Evolutionary conservation across 2,329 filamentous ascomycete genomes (phyloP).

Genomic region (Pseudogymnoascus sp.): DNA sequence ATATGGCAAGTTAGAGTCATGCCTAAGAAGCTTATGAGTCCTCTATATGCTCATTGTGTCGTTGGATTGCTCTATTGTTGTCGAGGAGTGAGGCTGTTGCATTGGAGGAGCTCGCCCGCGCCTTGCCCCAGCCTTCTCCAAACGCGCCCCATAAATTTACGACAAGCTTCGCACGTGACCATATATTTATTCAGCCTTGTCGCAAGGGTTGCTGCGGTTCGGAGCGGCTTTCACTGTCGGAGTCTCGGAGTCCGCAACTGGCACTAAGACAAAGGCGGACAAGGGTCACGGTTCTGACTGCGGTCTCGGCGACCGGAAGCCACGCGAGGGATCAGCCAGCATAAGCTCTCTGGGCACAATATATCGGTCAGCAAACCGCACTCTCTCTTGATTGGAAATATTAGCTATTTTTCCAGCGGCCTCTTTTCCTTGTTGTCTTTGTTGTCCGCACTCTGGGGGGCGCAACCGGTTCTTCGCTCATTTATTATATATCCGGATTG

Average conservation of each 20-base stretch:
- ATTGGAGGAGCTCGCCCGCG: not conserved
- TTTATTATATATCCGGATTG: not conserved
- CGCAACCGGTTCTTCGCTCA: not conserved
- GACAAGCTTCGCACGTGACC: not conserved
- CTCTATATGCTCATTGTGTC: not conserved
- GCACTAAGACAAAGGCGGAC: not conserved
- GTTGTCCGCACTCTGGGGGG: not conserved
- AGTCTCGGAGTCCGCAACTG: not conserved
- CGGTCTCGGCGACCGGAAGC: slow-evolving; percentile 1
- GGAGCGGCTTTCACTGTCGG: not conserved
- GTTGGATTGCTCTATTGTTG: not conserved
- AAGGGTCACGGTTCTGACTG: slow-evolving; percentile 8
- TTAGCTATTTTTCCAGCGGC: not conserved
- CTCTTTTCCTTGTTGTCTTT: slow-evolving; percentile 9
- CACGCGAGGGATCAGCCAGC: not conserved
- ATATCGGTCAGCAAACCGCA: slow-evolving; percentile 5
- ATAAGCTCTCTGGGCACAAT: slow-evolving; percentile 2
- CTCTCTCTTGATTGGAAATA: not conserved
- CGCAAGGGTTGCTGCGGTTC: not conserved
- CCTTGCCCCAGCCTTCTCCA: slow-evolving; percentile 6
- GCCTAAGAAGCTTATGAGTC: not conserved
- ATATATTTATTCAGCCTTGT: not conserved
- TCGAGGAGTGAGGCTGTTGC: not conserved
- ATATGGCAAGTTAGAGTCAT: not conserved
- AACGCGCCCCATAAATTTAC: not conserved